These are phyloP conservation scores for Tuctoria greenei DNA, from an alignment of 176 grass and related monocot species.

Conservation along the genomic window DNA sequence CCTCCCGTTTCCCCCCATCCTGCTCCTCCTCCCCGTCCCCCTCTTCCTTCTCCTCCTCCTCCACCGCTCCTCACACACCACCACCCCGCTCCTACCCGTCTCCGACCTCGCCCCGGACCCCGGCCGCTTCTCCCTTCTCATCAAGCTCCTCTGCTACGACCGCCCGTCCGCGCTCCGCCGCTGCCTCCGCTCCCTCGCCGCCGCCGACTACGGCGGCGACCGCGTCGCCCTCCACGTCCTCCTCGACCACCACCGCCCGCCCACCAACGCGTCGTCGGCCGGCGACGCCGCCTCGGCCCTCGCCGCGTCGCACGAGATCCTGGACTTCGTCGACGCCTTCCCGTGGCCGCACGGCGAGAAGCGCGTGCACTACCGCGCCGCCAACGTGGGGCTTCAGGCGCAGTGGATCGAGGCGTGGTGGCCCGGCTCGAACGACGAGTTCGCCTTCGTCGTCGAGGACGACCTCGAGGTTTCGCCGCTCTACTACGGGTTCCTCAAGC, in stretches of 20 bases:
- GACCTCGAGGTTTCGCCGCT: slow-evolving; percentile 90
- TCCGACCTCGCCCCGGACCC: slow-evolving; percentile 27
- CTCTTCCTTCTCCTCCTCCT: slow-evolving; percentile 38
- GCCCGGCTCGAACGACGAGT: slow-evolving; percentile 87
- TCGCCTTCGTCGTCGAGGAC: slow-evolving; percentile 93
- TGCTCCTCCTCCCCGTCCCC: slow-evolving; percentile 47
- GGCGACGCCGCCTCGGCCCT: slow-evolving; percentile 26
- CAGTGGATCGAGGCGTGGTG: slow-evolving; percentile 99
- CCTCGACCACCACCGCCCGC: slow-evolving; percentile 73
- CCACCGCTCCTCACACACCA: slow-evolving; percentile 34
- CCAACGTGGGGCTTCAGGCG: slow-evolving; percentile 81
- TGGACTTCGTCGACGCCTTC: slow-evolving; percentile 55
- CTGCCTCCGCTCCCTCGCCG: slow-evolving; percentile 77
- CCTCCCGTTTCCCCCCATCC: slow-evolving; percentile 43
- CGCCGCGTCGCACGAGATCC: slow-evolving; percentile 55
- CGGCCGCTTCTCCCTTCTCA: slow-evolving; percentile 60
- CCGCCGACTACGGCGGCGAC: slow-evolving; percentile 76
- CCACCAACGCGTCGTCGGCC: slow-evolving; percentile 1
- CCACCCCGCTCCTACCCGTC: neutral
- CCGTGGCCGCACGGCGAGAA: slow-evolving; percentile 78
- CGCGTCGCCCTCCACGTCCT: slow-evolving; percentile 73
- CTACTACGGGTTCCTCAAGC: slow-evolving; percentile 76
- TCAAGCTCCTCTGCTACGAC: slow-evolving; percentile 84
- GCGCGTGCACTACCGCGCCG: slow-evolving; percentile 57
- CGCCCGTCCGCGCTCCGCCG: slow-evolving; percentile 65